These are phyloP conservation scores for Scytalidium sp. DNA, from an alignment of 2,329 filamentous ascomycete species.

Conservation along the genomic window DNA sequence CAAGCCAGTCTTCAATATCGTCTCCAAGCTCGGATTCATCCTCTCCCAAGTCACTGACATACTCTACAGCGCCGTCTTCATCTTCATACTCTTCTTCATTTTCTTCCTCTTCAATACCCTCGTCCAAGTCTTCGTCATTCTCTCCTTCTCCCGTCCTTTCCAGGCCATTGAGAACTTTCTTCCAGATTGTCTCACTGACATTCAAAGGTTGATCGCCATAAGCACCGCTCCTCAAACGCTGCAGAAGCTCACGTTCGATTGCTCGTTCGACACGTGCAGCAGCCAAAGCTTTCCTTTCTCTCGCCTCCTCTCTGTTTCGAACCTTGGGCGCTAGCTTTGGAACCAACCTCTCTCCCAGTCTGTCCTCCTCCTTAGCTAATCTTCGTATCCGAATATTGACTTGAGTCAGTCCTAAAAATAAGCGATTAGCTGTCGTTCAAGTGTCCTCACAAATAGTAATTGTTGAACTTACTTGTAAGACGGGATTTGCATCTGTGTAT, in stretches of 20 bases:
- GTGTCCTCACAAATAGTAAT: neutral
- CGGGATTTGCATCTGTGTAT: constrained; percentile 96
- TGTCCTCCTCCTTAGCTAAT: constrained; percentile 83
- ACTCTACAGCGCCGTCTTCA: constrained; percentile 76
- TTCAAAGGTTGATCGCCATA: constrained; percentile 95
- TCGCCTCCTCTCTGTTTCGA: constrained; percentile 67
- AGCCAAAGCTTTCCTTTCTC: constrained; percentile 73
- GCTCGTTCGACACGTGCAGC: constrained; percentile 93
- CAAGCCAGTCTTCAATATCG: constrained; percentile 88
- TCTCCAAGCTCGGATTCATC: constrained; percentile 73
- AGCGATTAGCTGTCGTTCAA: neutral
- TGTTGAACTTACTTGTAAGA: constrained; percentile 56
- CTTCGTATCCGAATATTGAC: constrained; percentile 79
- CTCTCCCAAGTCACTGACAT: constrained; percentile 87
- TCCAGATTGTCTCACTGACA: constrained; percentile 93
- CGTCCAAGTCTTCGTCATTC: constrained; percentile 83
- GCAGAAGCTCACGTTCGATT: constrained; percentile 92
- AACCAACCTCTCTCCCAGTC: constrained; percentile 84
- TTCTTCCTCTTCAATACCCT: constrained; percentile 77
- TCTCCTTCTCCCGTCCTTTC: constrained; percentile 82
- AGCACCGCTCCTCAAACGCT: constrained; percentile 84
- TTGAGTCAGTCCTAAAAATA: constrained; percentile 65
- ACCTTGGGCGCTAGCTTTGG: constrained; percentile 92
- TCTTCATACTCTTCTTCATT: constrained; percentile 63
- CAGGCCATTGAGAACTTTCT: constrained; percentile 88